Percentiles rank a stretch among this genome's conserved stretches.
phyloP scores from a whole-genome alignment of 345 rosid genomes.

The Linum usitatissimum region DNA sequence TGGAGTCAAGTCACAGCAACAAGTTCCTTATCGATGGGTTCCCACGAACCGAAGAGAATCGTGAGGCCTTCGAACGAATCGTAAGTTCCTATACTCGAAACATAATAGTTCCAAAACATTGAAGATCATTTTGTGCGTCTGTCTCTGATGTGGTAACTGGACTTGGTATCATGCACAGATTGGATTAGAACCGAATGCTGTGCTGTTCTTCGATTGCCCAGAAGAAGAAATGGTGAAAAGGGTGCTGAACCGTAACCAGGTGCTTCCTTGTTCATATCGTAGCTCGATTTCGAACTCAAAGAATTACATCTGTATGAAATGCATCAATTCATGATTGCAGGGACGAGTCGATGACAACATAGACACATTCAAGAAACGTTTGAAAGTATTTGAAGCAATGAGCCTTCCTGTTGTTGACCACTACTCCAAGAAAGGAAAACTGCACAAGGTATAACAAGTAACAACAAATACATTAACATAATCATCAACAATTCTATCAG shows the following conservation, averaged over 20 bases:
- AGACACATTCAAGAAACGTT: conserved; percentile 21
- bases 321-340: conserved; percentile 10
- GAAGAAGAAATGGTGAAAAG: conserved; percentile 27
- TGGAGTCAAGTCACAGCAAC: conserved; percentile 16
- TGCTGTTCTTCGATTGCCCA: conserved; percentile 21
- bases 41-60: conserved; percentile 23
- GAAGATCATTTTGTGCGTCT: neutral
- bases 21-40: conserved; percentile 26
- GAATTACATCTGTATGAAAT: too few species aligned
- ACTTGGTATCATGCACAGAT: conserved; percentile 14
- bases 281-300: too few species aligned
- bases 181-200: conserved; percentile 23
- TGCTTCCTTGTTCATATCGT: neutral
- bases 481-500: neutral
- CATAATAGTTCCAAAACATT: too few species aligned
- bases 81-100: conserved; percentile 11
- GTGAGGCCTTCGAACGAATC: conserved; percentile 16
- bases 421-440: conserved; percentile 71
- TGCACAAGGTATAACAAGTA: conserved; percentile 33
- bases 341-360: conserved; percentile 23
- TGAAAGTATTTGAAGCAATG: conserved; percentile 25
- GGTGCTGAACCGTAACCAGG: conserved; percentile 24
- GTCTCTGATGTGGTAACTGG: too few species aligned
- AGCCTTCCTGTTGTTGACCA: conserved; percentile 66
- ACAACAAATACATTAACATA: neutral